These are phyloP conservation scores for Starmerella lactis-condensi DNA, from an alignment of 805 yeast species.

Conservation along the genomic window DNA sequence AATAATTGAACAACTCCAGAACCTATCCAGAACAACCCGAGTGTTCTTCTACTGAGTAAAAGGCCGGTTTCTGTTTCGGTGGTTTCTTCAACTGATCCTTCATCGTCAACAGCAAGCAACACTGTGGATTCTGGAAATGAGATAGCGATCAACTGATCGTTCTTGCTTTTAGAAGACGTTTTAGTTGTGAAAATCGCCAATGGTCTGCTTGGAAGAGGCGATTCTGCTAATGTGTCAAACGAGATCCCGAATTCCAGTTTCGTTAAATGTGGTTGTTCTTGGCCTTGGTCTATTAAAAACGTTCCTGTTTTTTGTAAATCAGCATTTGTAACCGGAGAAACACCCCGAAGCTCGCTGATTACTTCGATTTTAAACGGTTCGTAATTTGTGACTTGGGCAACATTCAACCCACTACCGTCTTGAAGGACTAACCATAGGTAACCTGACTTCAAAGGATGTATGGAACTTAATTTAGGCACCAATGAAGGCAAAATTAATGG, in stretches of 20 bases:
- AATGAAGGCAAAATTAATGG: too few relatives aligned
- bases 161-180: conserved; percentile 26
- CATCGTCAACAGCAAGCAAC: conserved; percentile 58
- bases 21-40: conserved; percentile 56
- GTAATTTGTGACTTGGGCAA: conserved; percentile 54
- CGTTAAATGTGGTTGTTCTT: conserved; percentile 29
- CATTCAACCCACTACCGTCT: conserved; percentile 3
- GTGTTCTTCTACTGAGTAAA: conserved; percentile 37
- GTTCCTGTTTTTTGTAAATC: too few relatives aligned
- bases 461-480: too few relatives aligned
- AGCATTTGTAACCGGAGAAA: too few relatives aligned
- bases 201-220: conserved; percentile 50
- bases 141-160: conserved; percentile 47
- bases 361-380: conserved; percentile 51
- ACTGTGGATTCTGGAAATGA: conserved; percentile 50
- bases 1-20: conserved; percentile 55
- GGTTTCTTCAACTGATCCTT: conserved; percentile 47
- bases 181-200: conserved; percentile 47
- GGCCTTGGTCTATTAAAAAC: too few relatives aligned
- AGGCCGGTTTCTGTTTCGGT: conserved; percentile 38
- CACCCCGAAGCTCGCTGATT: too few relatives aligned
- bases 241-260: conserved; percentile 39
- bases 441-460: not conserved
- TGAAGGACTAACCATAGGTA: not conserved
- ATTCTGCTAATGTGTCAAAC: conserved; percentile 44